Percentiles rank a stretch among this genome's conserved stretches.
phyloP scores from a whole-genome alignment of 257 asterid genomes.

The Mentha longifolia region DNA sequence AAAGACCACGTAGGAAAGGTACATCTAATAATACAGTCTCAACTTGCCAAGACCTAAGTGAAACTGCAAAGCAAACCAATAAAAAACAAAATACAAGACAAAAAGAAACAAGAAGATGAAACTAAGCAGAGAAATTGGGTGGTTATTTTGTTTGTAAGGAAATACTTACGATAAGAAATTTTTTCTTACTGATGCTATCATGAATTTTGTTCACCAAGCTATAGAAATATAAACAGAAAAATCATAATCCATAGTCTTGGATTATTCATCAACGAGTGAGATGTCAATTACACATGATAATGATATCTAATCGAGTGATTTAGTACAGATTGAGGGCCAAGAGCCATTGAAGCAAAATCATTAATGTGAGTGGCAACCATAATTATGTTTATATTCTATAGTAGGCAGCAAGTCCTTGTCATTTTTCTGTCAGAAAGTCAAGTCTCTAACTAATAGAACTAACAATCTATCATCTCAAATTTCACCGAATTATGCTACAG shows the following conservation, averaged over 20 bases:
- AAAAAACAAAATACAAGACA: background rate
- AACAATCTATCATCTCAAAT: background rate
- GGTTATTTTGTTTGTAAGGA: background rate
- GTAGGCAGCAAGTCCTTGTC: conserved; percentile 26
- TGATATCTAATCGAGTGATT: conserved; percentile 4
- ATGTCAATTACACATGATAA: conserved; percentile 6
- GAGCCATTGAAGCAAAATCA: conserved; percentile 17
- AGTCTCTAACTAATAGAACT: conserved; percentile 12
- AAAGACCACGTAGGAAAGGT: background rate
- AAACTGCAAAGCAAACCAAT: background rate
- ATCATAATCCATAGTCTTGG: background rate
- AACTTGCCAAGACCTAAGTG: background rate
- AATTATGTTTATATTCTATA: conserved; percentile 11
- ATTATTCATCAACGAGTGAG: background rate
- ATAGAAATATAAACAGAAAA: background rate
- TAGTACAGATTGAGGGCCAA: conserved; percentile 7
- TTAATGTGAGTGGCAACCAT: conserved; percentile 31
- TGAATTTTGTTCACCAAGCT: background rate
- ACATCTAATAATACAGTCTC: conserved; percentile 2
- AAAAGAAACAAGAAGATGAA: background rate
- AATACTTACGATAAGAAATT: background rate
- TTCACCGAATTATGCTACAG: background rate
- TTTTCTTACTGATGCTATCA: background rate
- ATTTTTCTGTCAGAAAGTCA: background rate
- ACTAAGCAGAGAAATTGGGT: background rate